Evolutionary conservation across 1,284 basidiomycete genomes (phyloP).

Genomic region (Megacollybia platyphylla): DNA sequence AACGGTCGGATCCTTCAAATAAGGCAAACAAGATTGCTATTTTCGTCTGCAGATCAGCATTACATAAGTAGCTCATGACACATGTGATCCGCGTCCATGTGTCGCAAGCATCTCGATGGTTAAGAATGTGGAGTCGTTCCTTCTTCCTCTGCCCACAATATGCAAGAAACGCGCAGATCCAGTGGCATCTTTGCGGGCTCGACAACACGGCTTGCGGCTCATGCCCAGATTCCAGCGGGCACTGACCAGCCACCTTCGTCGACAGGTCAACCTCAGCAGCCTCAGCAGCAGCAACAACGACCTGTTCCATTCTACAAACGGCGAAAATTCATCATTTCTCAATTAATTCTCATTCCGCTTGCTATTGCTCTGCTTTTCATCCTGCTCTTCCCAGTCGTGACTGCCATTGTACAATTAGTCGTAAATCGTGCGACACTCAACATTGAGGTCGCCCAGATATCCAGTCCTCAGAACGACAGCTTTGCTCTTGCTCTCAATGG

Average conservation of each 20-base stretch:
- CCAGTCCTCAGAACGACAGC: slow-evolving; percentile 34
- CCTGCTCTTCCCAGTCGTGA: slow-evolving; percentile 49
- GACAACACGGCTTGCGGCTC: background rate
- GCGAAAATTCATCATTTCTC: slow-evolving; percentile 25
- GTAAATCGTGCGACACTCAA: slow-evolving; percentile 41
- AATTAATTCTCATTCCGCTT: slow-evolving; percentile 37
- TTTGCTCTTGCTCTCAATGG: slow-evolving; percentile 29
- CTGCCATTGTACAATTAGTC: slow-evolving; percentile 49
- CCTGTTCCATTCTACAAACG: slow-evolving; percentile 21
- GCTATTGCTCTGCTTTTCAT: slow-evolving; percentile 53
- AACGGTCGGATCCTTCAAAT: background rate
- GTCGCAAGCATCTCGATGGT: no score
- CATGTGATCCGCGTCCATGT: no score
- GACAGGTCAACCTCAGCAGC: slow-evolving; percentile 9
- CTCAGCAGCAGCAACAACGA: slow-evolving; percentile 10
- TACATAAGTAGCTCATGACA: no score
- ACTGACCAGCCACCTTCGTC: slow-evolving; percentile 4
- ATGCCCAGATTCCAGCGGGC: slow-evolving; percentile 5
- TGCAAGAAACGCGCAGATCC: no score
- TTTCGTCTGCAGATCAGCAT: background rate
- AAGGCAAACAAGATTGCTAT: background rate
- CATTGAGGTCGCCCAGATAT: slow-evolving; percentile 36
- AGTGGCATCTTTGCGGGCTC: no score
- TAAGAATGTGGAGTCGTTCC: no score
- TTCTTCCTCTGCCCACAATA: no score